These are phyloP conservation scores for Saccharomyces eubayanus DNA, from an alignment of 805 yeast species.

Conservation along the genomic window DNA sequence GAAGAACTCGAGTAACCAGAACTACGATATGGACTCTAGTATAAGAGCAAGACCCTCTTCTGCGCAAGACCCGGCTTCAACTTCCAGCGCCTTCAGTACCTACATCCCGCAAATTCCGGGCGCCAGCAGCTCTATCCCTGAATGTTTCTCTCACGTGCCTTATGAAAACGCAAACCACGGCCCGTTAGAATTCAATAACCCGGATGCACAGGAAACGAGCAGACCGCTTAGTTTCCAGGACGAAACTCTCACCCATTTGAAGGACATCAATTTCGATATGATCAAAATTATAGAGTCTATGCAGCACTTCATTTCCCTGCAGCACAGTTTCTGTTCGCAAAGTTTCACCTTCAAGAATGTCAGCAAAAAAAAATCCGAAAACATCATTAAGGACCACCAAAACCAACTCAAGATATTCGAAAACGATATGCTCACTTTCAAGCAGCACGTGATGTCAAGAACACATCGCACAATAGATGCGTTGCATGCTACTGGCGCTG, in stretches of 20 bases:
- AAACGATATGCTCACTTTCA: neutral
- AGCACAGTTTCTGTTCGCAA: neutral
- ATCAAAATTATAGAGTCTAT: constrained; percentile 5
- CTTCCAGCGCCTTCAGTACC: neutral
- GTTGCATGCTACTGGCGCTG: neutral
- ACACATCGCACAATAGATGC: neutral
- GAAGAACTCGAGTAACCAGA: constrained; percentile 11
- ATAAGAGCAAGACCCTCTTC: neutral
- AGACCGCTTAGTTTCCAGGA: neutral
- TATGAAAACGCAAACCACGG: neutral
- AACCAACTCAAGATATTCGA: neutral
- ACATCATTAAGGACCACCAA: neutral
- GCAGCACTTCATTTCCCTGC: constrained; percentile 1
- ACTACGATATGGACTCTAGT: neutral
- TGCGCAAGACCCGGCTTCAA: neutral
- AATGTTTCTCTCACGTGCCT: neutral
- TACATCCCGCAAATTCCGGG: neutral
- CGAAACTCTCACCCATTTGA: constrained; percentile 1
- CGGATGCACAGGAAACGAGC: neutral
- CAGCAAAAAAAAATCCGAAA: neutral
- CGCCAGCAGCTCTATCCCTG: neutral
- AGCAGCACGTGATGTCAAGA: neutral
- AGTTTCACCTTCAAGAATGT: neutral
- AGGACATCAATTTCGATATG: constrained; percentile 7
- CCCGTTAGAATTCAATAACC: neutral